Evolutionary conservation across 2,329 filamentous ascomycete genomes (phyloP).

Genomic region (Claviceps citrina): DNA sequence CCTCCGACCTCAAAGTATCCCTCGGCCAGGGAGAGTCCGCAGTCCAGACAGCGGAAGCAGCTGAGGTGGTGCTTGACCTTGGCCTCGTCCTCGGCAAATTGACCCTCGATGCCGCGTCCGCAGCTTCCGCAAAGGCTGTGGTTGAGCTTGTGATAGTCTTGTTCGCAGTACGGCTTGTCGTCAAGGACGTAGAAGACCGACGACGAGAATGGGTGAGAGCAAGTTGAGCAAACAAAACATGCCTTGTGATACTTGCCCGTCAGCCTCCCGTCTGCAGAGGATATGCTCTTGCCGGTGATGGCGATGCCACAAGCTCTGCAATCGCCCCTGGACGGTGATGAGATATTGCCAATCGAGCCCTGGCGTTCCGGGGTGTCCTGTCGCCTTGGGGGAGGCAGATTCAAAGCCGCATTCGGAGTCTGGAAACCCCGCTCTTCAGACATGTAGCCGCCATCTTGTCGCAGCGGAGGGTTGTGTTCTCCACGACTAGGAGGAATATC

Average conservation of each 20-base stretch:
- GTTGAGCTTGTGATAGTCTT: conserved; percentile 85
- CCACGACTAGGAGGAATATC: not conserved
- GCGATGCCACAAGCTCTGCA: conserved; percentile 68
- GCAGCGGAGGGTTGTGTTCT: conserved; percentile 5
- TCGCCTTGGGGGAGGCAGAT: not conserved
- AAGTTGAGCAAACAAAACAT: conserved; percentile 85
- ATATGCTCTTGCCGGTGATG: conserved; percentile 84
- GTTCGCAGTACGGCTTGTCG: conserved; percentile 78
- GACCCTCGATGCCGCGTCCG: conserved; percentile 75
- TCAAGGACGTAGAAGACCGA: conserved; percentile 83
- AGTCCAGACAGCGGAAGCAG: conserved; percentile 76
- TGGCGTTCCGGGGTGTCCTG: conserved; percentile 11
- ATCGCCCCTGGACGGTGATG: conserved; percentile 44
- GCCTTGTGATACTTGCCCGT: conserved; percentile 89
- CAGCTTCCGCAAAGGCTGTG: conserved; percentile 72
- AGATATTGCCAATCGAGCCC: conserved; percentile 24
- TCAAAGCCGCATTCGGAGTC: not conserved
- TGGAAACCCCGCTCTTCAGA: not conserved
- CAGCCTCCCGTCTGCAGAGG: conserved; percentile 79
- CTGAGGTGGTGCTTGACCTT: conserved; percentile 69
- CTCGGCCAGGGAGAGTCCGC: conserved; percentile 55
- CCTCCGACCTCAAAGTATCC: conserved; percentile 87
- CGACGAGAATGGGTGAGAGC: conserved; percentile 64
- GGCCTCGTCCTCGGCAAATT: conserved; percentile 73
- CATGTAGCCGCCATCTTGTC: conserved; percentile 1